phyloP scores from a whole-genome alignment of 2,329 filamentous ascomycete genomes.

The Bipolaris sorokiniana region DNA sequence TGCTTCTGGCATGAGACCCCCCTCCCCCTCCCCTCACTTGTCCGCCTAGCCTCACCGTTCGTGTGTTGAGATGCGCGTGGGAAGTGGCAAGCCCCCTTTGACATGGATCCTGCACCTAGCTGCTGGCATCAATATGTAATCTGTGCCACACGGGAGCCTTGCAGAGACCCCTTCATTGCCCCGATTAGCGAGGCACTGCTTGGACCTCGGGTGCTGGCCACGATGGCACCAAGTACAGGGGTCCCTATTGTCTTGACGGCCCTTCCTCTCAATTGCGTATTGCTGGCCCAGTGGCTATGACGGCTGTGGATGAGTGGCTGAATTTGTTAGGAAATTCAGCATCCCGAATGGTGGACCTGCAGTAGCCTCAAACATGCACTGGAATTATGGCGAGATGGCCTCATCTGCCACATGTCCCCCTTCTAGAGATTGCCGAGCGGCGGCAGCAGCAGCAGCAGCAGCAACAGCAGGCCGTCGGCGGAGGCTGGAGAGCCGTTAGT shows the following conservation, averaged over 20 bases:
- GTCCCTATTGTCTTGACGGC: constrained; percentile 4
- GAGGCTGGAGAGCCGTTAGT: neutral
- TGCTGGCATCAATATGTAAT: neutral
- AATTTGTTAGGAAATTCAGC: constrained; percentile 9
- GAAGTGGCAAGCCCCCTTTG: constrained; percentile 2
- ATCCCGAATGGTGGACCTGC: constrained; percentile 25
- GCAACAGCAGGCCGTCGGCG: neutral
- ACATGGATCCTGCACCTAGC: neutral
- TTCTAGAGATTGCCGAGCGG: constrained; percentile 6
- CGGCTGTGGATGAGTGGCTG: constrained; percentile 14
- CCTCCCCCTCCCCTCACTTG: neutral
- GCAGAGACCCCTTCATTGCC: constrained; percentile 2
- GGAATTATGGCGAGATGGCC: constrained; percentile 8
- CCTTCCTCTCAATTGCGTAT: constrained; percentile 2
- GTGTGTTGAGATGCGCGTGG: constrained; percentile 4
- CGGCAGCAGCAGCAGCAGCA: neutral
- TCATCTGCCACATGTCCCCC: constrained; percentile 7
- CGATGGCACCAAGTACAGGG: constrained; percentile 7
- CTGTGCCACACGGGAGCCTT: constrained; percentile 1
- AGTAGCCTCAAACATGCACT: constrained; percentile 30
- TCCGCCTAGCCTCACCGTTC: neutral
- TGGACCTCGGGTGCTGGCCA: constrained; percentile 4
- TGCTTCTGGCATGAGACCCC: neutral
- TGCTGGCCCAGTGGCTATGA: constrained; percentile 12
- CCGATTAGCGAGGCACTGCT: neutral